Evolutionary conservation across 2,329 filamentous ascomycete species (phyloP), one percentile per base, ranked within the genome.

Genomic region (Hawksworthiomyces lignivorus): DNA sequence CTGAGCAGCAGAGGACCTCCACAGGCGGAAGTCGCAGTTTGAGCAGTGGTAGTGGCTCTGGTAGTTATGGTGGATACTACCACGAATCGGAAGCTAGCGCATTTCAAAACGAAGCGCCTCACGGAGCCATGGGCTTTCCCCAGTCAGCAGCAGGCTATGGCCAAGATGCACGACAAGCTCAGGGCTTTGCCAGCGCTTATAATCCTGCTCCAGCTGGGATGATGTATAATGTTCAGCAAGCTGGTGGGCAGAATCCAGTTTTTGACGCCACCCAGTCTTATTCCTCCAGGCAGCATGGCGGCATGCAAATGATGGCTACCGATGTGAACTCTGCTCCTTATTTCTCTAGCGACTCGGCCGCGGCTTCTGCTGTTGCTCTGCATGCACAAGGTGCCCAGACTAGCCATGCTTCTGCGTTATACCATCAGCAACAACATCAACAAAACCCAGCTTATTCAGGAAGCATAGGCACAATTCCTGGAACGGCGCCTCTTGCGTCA

Each of bases 211-310:
- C 76, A 42, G 76, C 77, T 49, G 78, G 89, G 50, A 79, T 90
- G 68, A 82, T 92, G 74, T 94, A 94, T 69, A 82, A 80, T 65
- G 82, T 89, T 55, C 69, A 73, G 57, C 80, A 81, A 59, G 68
- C 78, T 55, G 69, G 67, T 48, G 65, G 71, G 50, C 75, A 77
- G 64, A 69, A 68, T 65, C 36, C 54, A 22, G 70, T 82, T 64
- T 94, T 94, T 67, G 84, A 90, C 62, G 68, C 78, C 57, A 77
- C 81, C 59, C 75, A 80, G 65, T 82, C 82, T 58, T 94, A 87
- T 67, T 74, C 81, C 56, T 69, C 80, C 53, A 81, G 84, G 68
- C 84, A 87, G 58, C 76, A 82, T 65, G 78, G 83, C 71, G 77
- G 75, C 47, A 77, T 92, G 65, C 84, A 87, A 60, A 84, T 87